Base-by-base conservation (phyloP, 495 filamentous ascomycete species). In the Amniculicola lignicola region DNA sequence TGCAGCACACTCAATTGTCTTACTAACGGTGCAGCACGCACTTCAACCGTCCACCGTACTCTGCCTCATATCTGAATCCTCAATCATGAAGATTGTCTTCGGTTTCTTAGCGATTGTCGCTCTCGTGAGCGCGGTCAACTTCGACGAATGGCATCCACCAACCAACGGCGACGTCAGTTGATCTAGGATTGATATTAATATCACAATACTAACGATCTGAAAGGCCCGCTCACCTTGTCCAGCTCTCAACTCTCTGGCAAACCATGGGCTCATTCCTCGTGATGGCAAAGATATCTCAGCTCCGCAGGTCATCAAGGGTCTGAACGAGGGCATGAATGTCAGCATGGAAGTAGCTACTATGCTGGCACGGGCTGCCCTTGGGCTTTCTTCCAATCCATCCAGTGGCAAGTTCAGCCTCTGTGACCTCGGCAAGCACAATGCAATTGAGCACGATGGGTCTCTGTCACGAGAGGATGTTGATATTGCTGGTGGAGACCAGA, bases 371-470 rank as follows among this genome's bases (percentile, higher is more conserved):
- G 56, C 40, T 6, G 66, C 36, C 9, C 41, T 66, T 0, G 33
- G 42, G 3, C 37, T 49, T 10, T 58, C 54, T 4, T 5, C 38
- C 1, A 36, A 60, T 43, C 63, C 64, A 0, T 14, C 28, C 12
- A 40, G 23, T 21, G 61, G 57, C 48, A 23, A 38, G 35, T 62
- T 64, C 58, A 48, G 40, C 39, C 59, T 69, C 4, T 21, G 51
- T 18, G 54, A 62, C 35, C 48, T 69, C 2, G 54, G 56, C 51
- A 48, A 62, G 48, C 64, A 69, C 61, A 58, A 58, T 29, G 39
- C 56, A 15, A 67, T 69, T 27, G 66, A 69, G 49, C 66, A 69
- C 33, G 66, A 69, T 36, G 61, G 55, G 4, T 60, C 54, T 7
- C 55, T 69, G 5, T 51, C 47, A 24, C 57, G 65, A 1, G 24